These are phyloP conservation scores for Alternaria tenuissima DNA, from an alignment of 2,329 filamentous ascomycete species.

Conservation along the genomic window DNA sequence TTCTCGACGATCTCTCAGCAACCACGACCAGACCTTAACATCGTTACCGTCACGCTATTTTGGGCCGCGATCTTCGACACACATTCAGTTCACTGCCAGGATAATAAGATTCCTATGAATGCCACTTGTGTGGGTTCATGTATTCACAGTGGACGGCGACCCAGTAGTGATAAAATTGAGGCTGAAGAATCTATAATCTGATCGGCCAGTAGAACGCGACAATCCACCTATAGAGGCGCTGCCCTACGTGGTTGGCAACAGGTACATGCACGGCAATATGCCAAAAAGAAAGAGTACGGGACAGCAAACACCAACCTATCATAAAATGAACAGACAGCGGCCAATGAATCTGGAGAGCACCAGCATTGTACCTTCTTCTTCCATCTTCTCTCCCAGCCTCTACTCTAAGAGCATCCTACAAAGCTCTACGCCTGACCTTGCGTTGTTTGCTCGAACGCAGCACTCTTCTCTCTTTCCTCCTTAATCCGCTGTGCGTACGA, in stretches of 20 bases:
- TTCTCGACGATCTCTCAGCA: background rate
- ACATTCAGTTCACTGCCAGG: background rate
- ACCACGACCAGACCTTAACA: background rate
- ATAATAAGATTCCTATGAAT: background rate
- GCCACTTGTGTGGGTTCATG: background rate
- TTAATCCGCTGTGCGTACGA: constrained; percentile 37
- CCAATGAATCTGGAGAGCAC: background rate
- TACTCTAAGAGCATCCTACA: background rate
- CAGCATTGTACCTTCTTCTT: background rate
- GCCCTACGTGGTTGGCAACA: background rate
- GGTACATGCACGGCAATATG: background rate
- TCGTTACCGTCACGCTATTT: background rate
- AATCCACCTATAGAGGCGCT: background rate
- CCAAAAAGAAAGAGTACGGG: background rate
- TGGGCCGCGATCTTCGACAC: background rate
- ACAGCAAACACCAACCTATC: background rate
- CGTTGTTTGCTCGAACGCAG: constrained; percentile 9
- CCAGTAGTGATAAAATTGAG: background rate
- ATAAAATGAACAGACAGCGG: background rate
- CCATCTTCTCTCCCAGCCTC: background rate
- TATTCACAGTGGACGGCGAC: background rate
- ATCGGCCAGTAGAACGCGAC: background rate
- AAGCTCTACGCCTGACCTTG: background rate
- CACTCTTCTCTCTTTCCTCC: constrained; percentile 30
- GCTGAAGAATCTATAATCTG: background rate